Conservation (phyloP, 148 eudicot species). For the Amaranthus palmeri region DNA sequence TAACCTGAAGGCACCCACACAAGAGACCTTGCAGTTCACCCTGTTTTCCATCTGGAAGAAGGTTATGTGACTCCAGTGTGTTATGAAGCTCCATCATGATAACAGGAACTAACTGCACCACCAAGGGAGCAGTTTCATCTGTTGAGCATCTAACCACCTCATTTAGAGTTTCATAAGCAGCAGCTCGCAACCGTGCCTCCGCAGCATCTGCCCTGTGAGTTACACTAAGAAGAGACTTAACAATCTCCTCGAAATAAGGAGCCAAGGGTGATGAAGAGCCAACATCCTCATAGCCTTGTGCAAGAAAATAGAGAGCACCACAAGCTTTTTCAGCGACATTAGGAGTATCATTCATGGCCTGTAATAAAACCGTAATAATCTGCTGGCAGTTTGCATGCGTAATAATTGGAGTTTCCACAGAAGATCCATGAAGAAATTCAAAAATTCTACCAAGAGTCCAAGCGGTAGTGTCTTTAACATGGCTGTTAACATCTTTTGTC, state of each 20-base stretch:
- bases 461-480: slow-evolving; percentile 94
- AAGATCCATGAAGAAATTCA: slow-evolving; percentile 80
- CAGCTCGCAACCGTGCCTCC: slow-evolving; percentile 73
- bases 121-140: slow-evolving; percentile 82
- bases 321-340: slow-evolving; percentile 96
- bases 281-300: slow-evolving; percentile 85
- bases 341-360: slow-evolving; percentile 86
- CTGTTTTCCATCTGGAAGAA: slow-evolving; percentile 79
- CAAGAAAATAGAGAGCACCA: slow-evolving; percentile 92
- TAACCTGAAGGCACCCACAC: slow-evolving; percentile 92
- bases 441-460: slow-evolving; percentile 96
- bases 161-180: slow-evolving; percentile 91
- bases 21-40: slow-evolving; percentile 88
- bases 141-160: slow-evolving; percentile 95
- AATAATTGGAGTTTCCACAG: slow-evolving; percentile 63
- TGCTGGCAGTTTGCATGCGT: slow-evolving; percentile 78
- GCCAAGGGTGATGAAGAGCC: slow-evolving; percentile 70
- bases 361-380: slow-evolving; percentile 73
- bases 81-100: slow-evolving; percentile 90
- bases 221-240: slow-evolving; percentile 73
- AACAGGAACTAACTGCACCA: slow-evolving; percentile 69
- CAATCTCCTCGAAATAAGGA: slow-evolving; percentile 80
- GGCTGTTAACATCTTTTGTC: slow-evolving; percentile 80
- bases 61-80: slow-evolving; percentile 71
- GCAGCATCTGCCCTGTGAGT: slow-evolving; percentile 88